phyloP scores from a whole-genome alignment of 495 filamentous ascomycete species.

The Hypoxylon perforatum region DNA sequence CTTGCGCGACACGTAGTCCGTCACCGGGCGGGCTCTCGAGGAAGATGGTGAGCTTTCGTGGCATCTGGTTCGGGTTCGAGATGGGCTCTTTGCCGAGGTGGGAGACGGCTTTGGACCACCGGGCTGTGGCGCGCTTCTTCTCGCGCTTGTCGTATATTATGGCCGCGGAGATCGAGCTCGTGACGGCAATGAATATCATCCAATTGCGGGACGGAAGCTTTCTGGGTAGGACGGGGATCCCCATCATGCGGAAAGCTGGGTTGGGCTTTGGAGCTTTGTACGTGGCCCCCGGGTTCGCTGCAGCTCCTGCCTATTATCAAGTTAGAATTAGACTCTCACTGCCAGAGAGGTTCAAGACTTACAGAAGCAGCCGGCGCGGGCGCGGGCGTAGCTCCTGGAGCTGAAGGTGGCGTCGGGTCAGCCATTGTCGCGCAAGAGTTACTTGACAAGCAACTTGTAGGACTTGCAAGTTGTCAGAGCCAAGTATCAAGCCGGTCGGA shows the following conservation, averaged over 20 bases:
- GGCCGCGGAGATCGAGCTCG: conserved; percentile 77
- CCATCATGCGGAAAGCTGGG: conserved; percentile 79
- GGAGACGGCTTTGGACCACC: conserved; percentile 89
- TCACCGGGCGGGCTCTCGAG: conserved; percentile 87
- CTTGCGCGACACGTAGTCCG: conserved; percentile 80
- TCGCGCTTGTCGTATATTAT: conserved; percentile 91
- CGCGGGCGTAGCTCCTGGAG: conserved; percentile 19
- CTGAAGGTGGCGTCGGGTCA: conserved; percentile 30
- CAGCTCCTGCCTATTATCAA: conserved; percentile 13
- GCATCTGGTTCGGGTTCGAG: conserved; percentile 70
- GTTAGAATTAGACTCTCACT: conserved; percentile 6
- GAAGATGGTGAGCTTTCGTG: conserved; percentile 87
- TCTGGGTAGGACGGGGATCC: conserved; percentile 80
- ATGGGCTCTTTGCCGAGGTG: conserved; percentile 84
- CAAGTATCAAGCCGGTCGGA: neutral
- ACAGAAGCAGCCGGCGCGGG: conserved; percentile 16
- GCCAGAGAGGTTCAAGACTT: neutral
- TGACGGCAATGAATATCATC: conserved; percentile 90
- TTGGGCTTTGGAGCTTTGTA: conserved; percentile 67
- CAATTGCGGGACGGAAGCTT: conserved; percentile 96
- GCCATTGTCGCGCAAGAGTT: conserved; percentile 26
- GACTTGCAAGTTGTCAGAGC: neutral
- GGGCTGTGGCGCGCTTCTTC: conserved; percentile 81
- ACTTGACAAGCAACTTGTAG: neutral
- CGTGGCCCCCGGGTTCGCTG: conserved; percentile 45